Evolutionary conservation across 306 rosid genomes (phyloP).

Genomic region (Trifolium pratense): DNA sequence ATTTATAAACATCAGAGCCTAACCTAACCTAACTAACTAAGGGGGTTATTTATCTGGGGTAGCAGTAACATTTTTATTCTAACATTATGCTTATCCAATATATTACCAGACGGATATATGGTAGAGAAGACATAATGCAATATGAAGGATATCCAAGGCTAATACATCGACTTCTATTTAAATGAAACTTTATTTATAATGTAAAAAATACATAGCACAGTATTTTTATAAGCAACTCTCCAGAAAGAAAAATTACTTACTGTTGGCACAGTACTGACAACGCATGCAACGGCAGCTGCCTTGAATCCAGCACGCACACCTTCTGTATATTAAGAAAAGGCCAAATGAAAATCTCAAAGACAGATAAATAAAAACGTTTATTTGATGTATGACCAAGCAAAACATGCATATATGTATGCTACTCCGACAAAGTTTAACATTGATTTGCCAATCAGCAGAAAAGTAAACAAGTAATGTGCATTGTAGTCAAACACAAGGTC

Average conservation of each 20-base stretch:
- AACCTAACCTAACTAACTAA: no score
- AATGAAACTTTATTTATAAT: constrained; percentile 13
- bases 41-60: no score
- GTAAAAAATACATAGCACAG: background rate
- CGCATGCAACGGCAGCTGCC: constrained; percentile 63
- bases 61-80: no score
- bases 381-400: background rate
- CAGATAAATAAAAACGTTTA: background rate
- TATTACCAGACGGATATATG: no score
- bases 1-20: no score
- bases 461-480: background rate
- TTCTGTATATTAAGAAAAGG: constrained; percentile 62
- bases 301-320: constrained; percentile 83
- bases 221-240: background rate
- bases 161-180: constrained; percentile 1
- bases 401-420: constrained; percentile 19
- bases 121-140: no score
- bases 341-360: constrained; percentile 6
- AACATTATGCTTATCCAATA: background rate
- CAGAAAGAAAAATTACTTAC: constrained; percentile 49
- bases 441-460: constrained; percentile 13
- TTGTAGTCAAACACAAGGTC: no score
- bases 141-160: no score
- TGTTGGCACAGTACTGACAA: constrained; percentile 74
- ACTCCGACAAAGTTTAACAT: background rate